Percentiles rank a stretch among this genome's conserved stretches.
Evolutionary conservation across 305 asterid species (phyloP).

Genomic region (Withania somnifera): DNA sequence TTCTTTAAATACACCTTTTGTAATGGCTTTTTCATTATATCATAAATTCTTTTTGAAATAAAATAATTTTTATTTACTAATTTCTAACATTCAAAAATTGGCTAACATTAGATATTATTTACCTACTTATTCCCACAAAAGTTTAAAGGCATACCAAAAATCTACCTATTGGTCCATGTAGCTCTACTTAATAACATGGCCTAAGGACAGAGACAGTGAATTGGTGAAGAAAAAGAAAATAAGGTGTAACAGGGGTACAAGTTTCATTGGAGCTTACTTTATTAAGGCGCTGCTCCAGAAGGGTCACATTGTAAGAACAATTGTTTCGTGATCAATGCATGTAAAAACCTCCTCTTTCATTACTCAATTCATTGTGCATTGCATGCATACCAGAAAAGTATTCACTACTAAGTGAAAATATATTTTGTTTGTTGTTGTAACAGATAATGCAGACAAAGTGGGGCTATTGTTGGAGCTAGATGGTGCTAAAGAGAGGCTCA

Average conservation of each 20-base stretch:
- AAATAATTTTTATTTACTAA: too few species aligned
- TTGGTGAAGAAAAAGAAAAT: neutral
- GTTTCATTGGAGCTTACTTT: conserved; percentile 71
- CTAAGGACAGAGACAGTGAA: neutral
- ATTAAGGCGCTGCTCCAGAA: conserved; percentile 53
- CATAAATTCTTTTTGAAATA: too few species aligned
- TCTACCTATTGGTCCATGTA: neutral
- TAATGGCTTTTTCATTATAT: too few species aligned
- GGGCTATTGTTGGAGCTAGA: conserved; percentile 58
- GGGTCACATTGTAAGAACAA: conserved; percentile 59
- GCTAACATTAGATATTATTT: too few species aligned
- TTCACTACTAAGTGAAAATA: neutral
- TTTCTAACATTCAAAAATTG: too few species aligned
- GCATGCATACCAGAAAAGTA: neutral
- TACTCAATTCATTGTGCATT: neutral
- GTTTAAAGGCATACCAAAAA: neutral
- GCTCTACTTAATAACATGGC: neutral
- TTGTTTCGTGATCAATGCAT: conserved; percentile 70
- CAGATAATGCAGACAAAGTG: conserved; percentile 51
- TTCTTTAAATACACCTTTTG: too few species aligned
- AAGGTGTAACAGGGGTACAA: conserved; percentile 86
- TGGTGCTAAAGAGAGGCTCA: conserved; percentile 82
- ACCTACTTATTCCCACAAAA: neutral
- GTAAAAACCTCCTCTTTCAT: neutral
- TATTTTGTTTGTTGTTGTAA: neutral